phyloP scores from a whole-genome alignment of 352 stramenopile species.

The Lagenidium sp. region DNA sequence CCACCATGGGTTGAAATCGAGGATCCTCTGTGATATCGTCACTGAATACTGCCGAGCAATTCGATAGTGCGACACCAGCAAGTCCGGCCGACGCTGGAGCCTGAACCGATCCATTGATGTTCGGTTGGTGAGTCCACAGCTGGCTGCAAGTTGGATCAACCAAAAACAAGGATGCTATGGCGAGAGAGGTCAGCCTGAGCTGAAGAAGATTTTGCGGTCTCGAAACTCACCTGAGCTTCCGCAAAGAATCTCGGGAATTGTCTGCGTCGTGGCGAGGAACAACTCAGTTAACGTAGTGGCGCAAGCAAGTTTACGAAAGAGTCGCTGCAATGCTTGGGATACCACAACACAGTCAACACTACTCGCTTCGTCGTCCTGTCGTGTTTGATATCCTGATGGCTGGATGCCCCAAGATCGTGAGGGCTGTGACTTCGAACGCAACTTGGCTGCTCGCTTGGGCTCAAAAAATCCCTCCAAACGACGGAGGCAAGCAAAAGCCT shows the following conservation, averaged over 20 bases:
- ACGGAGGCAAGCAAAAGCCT: background rate
- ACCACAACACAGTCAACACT: no score
- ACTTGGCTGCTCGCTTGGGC: no score
- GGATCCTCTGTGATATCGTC: constrained; percentile 27
- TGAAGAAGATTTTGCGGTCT: no score
- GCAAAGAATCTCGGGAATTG: constrained; percentile 7
- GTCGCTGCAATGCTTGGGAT: constrained; percentile 24
- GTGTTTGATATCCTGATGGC: no score
- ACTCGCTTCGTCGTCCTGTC: no score
- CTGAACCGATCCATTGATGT: constrained; percentile 20
- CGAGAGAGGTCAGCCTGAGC: no score
- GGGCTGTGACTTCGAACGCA: no score
- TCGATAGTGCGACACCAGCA: constrained; percentile 33
- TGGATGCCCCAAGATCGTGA: no score
- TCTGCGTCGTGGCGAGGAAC: constrained; percentile 24
- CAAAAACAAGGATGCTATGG: constrained; percentile 41
- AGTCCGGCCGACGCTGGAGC: constrained; percentile 47
- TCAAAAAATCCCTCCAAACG: no score
- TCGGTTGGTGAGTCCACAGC: constrained; percentile 49
- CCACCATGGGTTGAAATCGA: constrained; percentile 54
- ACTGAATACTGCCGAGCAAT: constrained; percentile 23
- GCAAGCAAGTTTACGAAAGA: constrained; percentile 33
- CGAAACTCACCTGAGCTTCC: background rate
- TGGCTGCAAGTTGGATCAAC: constrained; percentile 53
- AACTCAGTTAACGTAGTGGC: constrained; percentile 26